Evolutionary conservation across 1,284 basidiomycete genomes (phyloP), one percentile per base, ranked within the genome.

Genomic region (Pascua sp.): DNA sequence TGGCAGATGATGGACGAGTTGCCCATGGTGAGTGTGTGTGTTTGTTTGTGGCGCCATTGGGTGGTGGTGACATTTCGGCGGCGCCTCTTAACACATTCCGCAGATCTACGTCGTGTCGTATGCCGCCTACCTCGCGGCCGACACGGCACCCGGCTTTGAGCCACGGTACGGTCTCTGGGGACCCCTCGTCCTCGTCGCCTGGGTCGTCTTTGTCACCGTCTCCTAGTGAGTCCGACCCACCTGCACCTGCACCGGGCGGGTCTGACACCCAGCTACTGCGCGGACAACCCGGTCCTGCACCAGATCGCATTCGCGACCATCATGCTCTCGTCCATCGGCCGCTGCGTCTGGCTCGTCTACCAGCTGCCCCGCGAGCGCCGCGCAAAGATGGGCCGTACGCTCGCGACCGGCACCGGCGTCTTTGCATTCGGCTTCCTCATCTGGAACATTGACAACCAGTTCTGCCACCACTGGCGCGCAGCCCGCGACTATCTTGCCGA

Each of bases 381-480:
- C 11, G 43, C 41, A n/a, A 64, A 67, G 42, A 62, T 76, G 41
- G 62, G 55, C 16, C 57, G 60, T 15, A 65, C 70, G 4, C 63
- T 77, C 51, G 53, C 57, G 4, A 57, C 43, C 24, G 77, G 78
- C 10, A 53, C 73, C 3, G 54, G 56, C 8, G 65, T 73, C 32
- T 82, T 78, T 47, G 62, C 71, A 11, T 42, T 67, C 0, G 81
- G 79, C 2, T 82, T 82, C 57, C 67, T 62, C 2, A 75, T 81
- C 44, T 82, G 81, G 81, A 82, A 82, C 68, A 53, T 81, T 11
- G 81, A 82, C 66, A 82, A 82, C 66, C 68, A 81, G 57, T 81
- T 77, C 50, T 82, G 80, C 64, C 61, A 62, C 24, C 48, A 64
- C 15, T 62, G 78, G 48, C 68, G 71, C 8, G 40, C 32, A 13